Percentiles rank a stretch among this genome's conserved stretches.
Evolutionary conservation across 2,329 filamentous ascomycete species (phyloP).

Genomic region (Aspergillus terreus): DNA sequence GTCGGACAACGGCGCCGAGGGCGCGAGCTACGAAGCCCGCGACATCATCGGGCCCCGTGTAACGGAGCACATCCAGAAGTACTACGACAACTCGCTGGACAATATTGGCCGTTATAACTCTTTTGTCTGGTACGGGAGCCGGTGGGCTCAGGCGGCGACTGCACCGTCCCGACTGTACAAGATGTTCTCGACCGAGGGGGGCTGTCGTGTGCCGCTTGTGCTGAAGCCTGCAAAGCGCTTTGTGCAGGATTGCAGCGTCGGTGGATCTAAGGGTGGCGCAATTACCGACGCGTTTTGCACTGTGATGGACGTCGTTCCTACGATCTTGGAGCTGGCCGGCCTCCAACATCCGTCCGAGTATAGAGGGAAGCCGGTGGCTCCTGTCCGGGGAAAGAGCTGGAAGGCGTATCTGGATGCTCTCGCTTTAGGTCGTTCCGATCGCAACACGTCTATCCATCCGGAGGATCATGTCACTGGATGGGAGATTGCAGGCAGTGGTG

Average conservation of each 20-base stretch:
- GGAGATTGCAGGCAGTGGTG: slow-evolving; percentile 54
- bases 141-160: slow-evolving; percentile 54
- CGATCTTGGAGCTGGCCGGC: slow-evolving; percentile 41
- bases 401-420: slow-evolving; percentile 21
- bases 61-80: slow-evolving; percentile 53
- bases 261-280: slow-evolving; percentile 18
- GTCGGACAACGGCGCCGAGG: slow-evolving; percentile 61
- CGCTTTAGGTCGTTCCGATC: slow-evolving; percentile 34
- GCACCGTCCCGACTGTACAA: slow-evolving; percentile 50
- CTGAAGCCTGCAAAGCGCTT: slow-evolving; percentile 1
- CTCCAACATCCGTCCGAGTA: slow-evolving; percentile 53
- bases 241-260: not conserved
- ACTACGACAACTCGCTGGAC: slow-evolving; percentile 56
- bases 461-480: slow-evolving; percentile 53
- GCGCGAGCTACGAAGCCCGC: slow-evolving; percentile 56
- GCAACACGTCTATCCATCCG: slow-evolving; percentile 43
- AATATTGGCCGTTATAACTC: slow-evolving; percentile 56
- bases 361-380: slow-evolving; percentile 48
- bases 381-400: slow-evolving; percentile 48
- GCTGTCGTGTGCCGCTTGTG: slow-evolving; percentile 53
- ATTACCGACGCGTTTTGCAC: slow-evolving; percentile 53
- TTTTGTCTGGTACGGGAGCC: slow-evolving; percentile 59
- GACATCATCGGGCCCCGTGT: slow-evolving; percentile 55
- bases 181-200: slow-evolving; percentile 48
- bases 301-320: slow-evolving; percentile 51